Conservation (phyloP, 306 rosid species). For the Dryas octopetala region DNA sequence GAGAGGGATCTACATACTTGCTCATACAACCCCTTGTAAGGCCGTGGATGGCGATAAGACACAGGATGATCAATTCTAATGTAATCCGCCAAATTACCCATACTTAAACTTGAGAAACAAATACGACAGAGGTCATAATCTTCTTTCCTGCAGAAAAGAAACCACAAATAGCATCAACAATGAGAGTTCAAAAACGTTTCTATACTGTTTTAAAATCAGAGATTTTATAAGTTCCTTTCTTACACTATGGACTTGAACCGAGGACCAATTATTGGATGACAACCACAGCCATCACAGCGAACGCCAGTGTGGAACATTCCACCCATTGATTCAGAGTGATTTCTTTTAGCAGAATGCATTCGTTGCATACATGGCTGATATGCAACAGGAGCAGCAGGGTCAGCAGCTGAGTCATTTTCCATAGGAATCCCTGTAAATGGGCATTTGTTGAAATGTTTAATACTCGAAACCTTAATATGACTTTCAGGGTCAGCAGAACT, state of each 20-base stretch:
- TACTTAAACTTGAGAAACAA: conserved; percentile 55
- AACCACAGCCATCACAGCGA: conserved; percentile 91
- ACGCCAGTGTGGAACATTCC: conserved; percentile 85
- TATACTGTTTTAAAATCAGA: conserved; percentile 1
- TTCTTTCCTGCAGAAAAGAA: conserved; percentile 55
- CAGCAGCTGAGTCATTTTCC: conserved; percentile 21
- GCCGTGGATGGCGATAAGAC: conserved; percentile 33
- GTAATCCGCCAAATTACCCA: conserved; percentile 61
- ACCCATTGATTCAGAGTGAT: conserved; percentile 44
- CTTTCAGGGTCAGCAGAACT: conserved; percentile 27
- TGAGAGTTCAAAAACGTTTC: neutral
- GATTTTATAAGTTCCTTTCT: conserved; percentile 36
- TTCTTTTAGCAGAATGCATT: conserved; percentile 45
- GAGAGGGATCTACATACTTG: conserved; percentile 30
- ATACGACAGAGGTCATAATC: conserved; percentile 81
- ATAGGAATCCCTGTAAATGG: conserved; percentile 47
- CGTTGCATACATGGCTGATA: conserved; percentile 14
- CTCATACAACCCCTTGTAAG: conserved; percentile 22
- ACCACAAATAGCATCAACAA: neutral
- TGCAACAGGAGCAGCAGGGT: conserved; percentile 10
- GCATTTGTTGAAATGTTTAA: conserved; percentile 32
- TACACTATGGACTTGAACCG: conserved; percentile 89
- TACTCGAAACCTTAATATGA: neutral
- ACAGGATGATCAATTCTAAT: conserved; percentile 66
- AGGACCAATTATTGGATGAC: conserved; percentile 84